phyloP scores from a whole-genome alignment of 192 early-diverging fungal species.

The Entomortierella parvispora region DNA sequence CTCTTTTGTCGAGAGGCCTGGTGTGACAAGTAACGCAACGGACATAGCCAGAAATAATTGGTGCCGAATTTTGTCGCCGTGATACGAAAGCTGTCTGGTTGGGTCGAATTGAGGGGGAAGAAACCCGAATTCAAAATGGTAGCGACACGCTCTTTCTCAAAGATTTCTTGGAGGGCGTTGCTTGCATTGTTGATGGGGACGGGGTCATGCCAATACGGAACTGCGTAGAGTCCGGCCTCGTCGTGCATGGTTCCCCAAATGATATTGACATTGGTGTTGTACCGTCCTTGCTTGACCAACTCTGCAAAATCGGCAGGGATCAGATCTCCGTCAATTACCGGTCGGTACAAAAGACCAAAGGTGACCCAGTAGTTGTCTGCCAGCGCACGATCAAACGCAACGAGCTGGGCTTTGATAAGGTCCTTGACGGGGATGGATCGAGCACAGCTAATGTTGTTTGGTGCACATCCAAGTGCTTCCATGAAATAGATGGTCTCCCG shows the following conservation, averaged over 20 bases:
- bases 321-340: slow-evolving; percentile 42
- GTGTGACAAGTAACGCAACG: slow-evolving; percentile 24
- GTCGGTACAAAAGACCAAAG: slow-evolving; percentile 23
- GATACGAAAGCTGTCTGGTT: slow-evolving; percentile 31
- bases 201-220: slow-evolving; percentile 17
- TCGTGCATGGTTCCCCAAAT: slow-evolving; percentile 32
- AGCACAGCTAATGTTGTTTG: slow-evolving; percentile 23
- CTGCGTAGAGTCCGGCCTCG: slow-evolving; percentile 34
- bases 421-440: slow-evolving; percentile 5
- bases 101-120: slow-evolving; percentile 11
- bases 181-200: slow-evolving; percentile 7
- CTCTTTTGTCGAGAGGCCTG: slow-evolving; percentile 17
- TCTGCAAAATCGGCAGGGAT: slow-evolving; percentile 34
- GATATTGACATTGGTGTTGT: slow-evolving; percentile 44
- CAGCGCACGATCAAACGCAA: slow-evolving; percentile 11
- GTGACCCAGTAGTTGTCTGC: slow-evolving; percentile 28
- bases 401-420: slow-evolving; percentile 13
- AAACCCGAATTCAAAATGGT: slow-evolving; percentile 14
- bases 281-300: slow-evolving; percentile 29
- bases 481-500: slow-evolving; percentile 21
- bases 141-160: slow-evolving; percentile 12
- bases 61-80: slow-evolving; percentile 18
- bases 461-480: slow-evolving; percentile 10
- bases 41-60: slow-evolving; percentile 43
- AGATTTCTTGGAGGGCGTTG: slow-evolving; percentile 1